phyloP scores from a whole-genome alignment of 768 basidiomycete species.

The Glaciozyma martinii region DNA sequence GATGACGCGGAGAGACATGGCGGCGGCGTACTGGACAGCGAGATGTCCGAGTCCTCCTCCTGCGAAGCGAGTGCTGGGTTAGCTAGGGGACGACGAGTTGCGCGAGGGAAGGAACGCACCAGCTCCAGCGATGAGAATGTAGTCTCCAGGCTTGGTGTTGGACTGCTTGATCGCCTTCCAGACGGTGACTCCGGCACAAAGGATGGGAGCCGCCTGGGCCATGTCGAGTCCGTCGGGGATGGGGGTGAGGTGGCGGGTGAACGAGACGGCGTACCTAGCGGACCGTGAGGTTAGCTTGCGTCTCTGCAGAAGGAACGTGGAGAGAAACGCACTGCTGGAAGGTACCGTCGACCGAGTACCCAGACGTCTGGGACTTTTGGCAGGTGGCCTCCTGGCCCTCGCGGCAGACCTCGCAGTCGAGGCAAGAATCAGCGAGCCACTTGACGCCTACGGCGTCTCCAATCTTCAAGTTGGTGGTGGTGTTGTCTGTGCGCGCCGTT shows the following conservation, averaged over 20 bases:
- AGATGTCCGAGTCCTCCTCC: slow-evolving; percentile 39
- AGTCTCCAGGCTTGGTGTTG: slow-evolving; percentile 58
- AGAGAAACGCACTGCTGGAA: slow-evolving; percentile 33
- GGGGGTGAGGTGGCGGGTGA: slow-evolving; percentile 61
- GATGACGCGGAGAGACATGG: slow-evolving; percentile 68
- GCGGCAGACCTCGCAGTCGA: slow-evolving; percentile 34
- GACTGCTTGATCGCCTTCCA: slow-evolving; percentile 74
- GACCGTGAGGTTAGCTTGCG: no score
- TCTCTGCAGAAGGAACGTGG: no score
- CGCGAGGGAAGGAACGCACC: slow-evolving; percentile 15
- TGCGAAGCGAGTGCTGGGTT: slow-evolving; percentile 42
- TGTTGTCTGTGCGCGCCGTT: slow-evolving; percentile 41
- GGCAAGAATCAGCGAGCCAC: slow-evolving; percentile 38
- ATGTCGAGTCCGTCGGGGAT: slow-evolving; percentile 57
- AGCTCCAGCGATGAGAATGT: slow-evolving; percentile 52
- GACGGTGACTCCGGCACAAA: slow-evolving; percentile 56
- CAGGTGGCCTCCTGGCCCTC: slow-evolving; percentile 26
- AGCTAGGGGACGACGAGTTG: not conserved
- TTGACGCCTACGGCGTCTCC: slow-evolving; percentile 30
- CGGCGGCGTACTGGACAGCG: slow-evolving; percentile 69
- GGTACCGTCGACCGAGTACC: slow-evolving; percentile 60
- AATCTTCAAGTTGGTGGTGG: slow-evolving; percentile 50
- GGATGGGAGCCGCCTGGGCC: slow-evolving; percentile 48
- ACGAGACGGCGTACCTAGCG: slow-evolving; percentile 46
- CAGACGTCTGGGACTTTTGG: slow-evolving; percentile 43